A percentile compares a stretch with the other conserved stretches of the same genome.
These are phyloP conservation scores for Fusarium pseudonygamai DNA, from an alignment of 2,329 filamentous ascomycete genomes.

Conservation along the genomic window DNA sequence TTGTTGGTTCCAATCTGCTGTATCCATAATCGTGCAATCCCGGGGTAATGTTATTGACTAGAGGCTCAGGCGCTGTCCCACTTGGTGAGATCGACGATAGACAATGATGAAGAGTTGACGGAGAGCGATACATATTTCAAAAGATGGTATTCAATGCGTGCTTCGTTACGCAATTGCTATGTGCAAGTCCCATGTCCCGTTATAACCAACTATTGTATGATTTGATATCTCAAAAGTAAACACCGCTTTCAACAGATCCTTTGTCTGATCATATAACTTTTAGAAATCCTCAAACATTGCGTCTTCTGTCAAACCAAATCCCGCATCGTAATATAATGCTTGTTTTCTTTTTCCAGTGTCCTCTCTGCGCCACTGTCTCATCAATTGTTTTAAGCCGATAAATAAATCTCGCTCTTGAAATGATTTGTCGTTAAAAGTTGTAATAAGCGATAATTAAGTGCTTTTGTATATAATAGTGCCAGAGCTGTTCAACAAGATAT, in stretches of 20 bases:
- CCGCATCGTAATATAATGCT: slow-evolving; percentile 1
- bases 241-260: slow-evolving; percentile 3
- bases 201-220: not conserved
- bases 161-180: not conserved
- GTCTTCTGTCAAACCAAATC: slow-evolving; percentile 2
- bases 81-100: not conserved
- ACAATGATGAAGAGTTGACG: not conserved
- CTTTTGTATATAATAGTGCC: slow-evolving; percentile 27
- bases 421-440: slow-evolving; percentile 4
- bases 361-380: slow-evolving; percentile 13
- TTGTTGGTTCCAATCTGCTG: not conserved
- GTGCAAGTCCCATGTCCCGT: not conserved
- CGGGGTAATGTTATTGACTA: slow-evolving; percentile 14
- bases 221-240: not conserved
- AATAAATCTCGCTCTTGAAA: slow-evolving; percentile 2
- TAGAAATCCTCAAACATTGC: not conserved
- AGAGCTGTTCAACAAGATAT: slow-evolving; percentile 1
- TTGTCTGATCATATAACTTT: slow-evolving; percentile 25
- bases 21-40: not conserved
- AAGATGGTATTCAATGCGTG: slow-evolving; percentile 11
- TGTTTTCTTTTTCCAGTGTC: slow-evolving; percentile 7
- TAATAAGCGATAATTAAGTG: slow-evolving; percentile 17
- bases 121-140: not conserved
- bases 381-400: not conserved
- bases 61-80: not conserved